Base-by-base conservation (phyloP, 2,329 filamentous ascomycete species). In the Endothia cerciana region DNA sequence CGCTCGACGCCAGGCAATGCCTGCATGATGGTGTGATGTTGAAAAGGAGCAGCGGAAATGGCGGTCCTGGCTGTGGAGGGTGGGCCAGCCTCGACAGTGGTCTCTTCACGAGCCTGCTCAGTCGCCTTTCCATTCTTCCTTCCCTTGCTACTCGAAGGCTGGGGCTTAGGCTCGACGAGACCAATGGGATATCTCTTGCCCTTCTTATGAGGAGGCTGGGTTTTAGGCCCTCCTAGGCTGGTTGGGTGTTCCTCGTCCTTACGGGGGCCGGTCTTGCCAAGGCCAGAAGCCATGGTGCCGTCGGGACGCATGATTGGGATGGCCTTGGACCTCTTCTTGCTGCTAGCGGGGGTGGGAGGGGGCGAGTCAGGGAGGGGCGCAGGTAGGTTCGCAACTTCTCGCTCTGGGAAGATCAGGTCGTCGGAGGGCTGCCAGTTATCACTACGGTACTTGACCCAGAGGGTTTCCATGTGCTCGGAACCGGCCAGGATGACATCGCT, bases 301-400 rank as follows among this genome's bases (percentile, higher is more conserved):
- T 51, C 36, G 11, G 64, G 63, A 15, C 6, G 25, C 41, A 63
- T 30, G 19, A 63, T 66, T 2, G 64, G 66, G 4, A 66, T 63
- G 11, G 66, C 66, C 41, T 58, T 68, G 36, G 66, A 61, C 28
- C 33, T 47, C 45, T 55, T 65, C 51, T 62, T 66, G 28, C 40
- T 49, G 10, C 47, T 49, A 15, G 7, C 30, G 7, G 58, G 51
- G 2, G 64, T 57, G 5, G 51, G 33, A 30, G 58, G 28, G 28
- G 49, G 51, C 19, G 59, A 60, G 17, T 25, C 43, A 17, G n/a
- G 19, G 19, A 60, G 38, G 3, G 60, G 36, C 15, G 19, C 11
- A 6, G 57, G 40, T 13, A 47, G 40, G 13, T 38, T 51, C 22
- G 43, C 43, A 3, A 22, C 19, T 19, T 38, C 28, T 7, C 25